phyloP scores from a whole-genome alignment of 1,139 yeast species.

The Yamadazyma triangularis region DNA sequence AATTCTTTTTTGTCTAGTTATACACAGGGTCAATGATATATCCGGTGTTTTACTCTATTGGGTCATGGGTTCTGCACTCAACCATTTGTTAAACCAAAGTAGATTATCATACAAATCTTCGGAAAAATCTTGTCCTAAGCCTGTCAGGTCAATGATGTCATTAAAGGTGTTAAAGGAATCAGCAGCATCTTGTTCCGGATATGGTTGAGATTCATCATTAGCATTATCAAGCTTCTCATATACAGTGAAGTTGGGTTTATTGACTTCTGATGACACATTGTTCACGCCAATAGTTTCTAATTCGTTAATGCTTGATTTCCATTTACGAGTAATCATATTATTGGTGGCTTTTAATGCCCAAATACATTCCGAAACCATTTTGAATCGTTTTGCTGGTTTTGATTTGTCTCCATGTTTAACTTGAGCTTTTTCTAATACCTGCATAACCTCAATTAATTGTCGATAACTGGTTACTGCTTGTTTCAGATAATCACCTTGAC shows the following conservation, averaged over 20 bases:
- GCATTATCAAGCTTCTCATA: slow-evolving; percentile 23
- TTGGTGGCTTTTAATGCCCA: slow-evolving; percentile 62
- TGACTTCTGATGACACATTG: slow-evolving; percentile 55
- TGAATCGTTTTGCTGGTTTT: slow-evolving; percentile 39
- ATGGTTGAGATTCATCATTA: too few species aligned
- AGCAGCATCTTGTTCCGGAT: too few species aligned
- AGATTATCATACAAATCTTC: slow-evolving; percentile 21
- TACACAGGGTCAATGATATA: too few species aligned
- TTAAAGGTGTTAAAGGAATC: too few species aligned
- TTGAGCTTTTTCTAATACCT: slow-evolving; percentile 24
- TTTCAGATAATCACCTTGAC: slow-evolving; percentile 31
- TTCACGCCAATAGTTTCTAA: slow-evolving; percentile 46
- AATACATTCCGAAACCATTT: slow-evolving; percentile 59
- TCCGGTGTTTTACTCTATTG: too few species aligned
- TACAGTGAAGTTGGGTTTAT: slow-evolving; percentile 44
- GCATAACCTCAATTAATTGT: slow-evolving; percentile 23
- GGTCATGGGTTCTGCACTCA: slow-evolving; percentile 11
- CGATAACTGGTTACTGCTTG: slow-evolving; percentile 24
- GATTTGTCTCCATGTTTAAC: slow-evolving; percentile 29
- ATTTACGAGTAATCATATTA: slow-evolving; percentile 44
- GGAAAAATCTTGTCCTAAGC: neutral
- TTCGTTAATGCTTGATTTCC: slow-evolving; percentile 36
- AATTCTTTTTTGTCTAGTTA: neutral
- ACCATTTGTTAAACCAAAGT: slow-evolving; percentile 57
- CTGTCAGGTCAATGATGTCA: neutral